Evolutionary conservation across 805 yeast species (phyloP), one percentile per base, ranked within the genome.

Genomic region (Wickerhamomyces canadensis): DNA sequence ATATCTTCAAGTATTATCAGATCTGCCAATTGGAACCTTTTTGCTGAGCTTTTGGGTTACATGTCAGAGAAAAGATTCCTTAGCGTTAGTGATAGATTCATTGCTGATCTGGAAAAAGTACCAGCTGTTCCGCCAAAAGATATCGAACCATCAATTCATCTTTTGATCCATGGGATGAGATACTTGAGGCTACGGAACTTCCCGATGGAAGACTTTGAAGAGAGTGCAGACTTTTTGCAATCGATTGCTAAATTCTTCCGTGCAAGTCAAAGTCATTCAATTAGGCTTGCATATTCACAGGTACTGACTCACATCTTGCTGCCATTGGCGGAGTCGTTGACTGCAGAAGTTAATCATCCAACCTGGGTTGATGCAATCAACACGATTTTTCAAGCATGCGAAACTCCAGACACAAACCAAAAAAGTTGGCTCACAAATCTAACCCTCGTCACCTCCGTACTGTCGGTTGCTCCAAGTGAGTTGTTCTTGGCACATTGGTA

Each of bases 281-380:
- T 91, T 2, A 68, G 78, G 24, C 67, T 74, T 40, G 89, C 95
- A 2, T 94, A 91, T 54, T 84, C 93, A 33, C 95, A 87, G 45
- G 95, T 87, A 1, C 67, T 89, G 27, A 72, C 82, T 38, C 80
- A 76, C 36, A 70, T 93, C 19, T 61, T 93, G 3, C 62, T 87
- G 28, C 94, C 97, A 0, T 58, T 93, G 18, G 94, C 97, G 0
- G 91, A 86, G 8, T 69, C 78, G 1, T 68, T 89, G 23, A 86
- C 96, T 0, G 98, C 96, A 0, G 99, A 93, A 55, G 89, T 87
- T 1, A 91, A 93, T 52, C 95, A 91, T 57, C 98, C 98, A 4
- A 78, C 83, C 1, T 93, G 98, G 99, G 79, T 81, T 0, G 84
- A 78, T 28, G 93, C 96, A 0, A 74, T 87, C 37, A 72, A 73